Evolutionary conservation across 2,329 filamentous ascomycete species (phyloP).

Genomic region (Cryphonectria nitschkei): DNA sequence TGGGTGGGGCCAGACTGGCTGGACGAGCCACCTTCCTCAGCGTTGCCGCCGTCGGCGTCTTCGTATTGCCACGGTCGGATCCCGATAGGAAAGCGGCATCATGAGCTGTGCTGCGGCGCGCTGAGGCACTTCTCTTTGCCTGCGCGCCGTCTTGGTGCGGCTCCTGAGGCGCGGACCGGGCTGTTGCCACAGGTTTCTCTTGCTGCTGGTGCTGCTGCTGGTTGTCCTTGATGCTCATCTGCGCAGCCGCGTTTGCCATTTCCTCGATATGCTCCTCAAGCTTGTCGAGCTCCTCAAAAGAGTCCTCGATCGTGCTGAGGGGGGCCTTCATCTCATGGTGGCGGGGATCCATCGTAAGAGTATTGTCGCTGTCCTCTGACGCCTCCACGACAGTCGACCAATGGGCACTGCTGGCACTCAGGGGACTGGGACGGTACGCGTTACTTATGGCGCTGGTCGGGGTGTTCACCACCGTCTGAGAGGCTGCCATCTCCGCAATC

Average conservation of each 20-base stretch:
- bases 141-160: neutral
- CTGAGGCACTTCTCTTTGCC: neutral
- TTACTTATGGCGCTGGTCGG: conserved; percentile 9
- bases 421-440: conserved; percentile 15
- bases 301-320: conserved; percentile 58
- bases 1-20: conserved; percentile 50
- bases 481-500: conserved; percentile 17
- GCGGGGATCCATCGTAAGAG: conserved; percentile 18
- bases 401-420: conserved; percentile 15
- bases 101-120: conserved; percentile 10
- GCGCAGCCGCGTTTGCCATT: conserved; percentile 36
- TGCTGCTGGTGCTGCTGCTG: neutral
- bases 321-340: conserved; percentile 14
- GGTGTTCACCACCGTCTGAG: neutral
- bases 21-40: conserved; percentile 41
- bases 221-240: conserved; percentile 14
- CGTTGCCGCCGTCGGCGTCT: conserved; percentile 35
- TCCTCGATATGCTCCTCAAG: conserved; percentile 66
- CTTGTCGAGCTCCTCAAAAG: conserved; percentile 63
- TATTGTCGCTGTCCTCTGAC: conserved; percentile 28
- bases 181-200: neutral
- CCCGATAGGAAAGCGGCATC: conserved; percentile 6
- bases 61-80: conserved; percentile 4
- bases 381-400: conserved; percentile 25
- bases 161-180: neutral